A percentile compares a stretch with the other conserved stretches of the same genome.
Evolutionary conservation across 2,329 filamentous ascomycete species (phyloP).

Genomic region (Trichoderma hamatum): DNA sequence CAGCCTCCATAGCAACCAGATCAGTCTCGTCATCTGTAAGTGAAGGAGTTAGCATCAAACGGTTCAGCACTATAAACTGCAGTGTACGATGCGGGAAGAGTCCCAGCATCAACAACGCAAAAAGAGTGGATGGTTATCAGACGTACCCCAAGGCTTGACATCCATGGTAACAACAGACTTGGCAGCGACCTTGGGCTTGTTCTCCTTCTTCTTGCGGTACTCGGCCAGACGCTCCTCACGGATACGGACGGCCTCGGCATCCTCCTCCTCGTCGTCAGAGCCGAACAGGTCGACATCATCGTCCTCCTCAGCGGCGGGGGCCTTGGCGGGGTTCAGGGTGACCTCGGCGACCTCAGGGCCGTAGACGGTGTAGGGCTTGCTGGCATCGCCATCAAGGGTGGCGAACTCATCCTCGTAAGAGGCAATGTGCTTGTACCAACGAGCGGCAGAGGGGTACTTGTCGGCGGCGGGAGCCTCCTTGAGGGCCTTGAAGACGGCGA

Average conservation of each 20-base stretch:
- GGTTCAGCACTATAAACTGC: neutral
- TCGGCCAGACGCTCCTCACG: constrained; percentile 89
- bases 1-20: constrained; percentile 77
- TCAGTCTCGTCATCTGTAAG: constrained; percentile 84
- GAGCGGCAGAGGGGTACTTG: constrained; percentile 91
- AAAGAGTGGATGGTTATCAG: neutral
- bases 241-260: constrained; percentile 79
- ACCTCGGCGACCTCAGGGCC: constrained; percentile 80
- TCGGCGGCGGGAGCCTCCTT: constrained; percentile 72
- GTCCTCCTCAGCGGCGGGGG: constrained; percentile 71
- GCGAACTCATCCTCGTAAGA: constrained; percentile 92
- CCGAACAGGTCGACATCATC: constrained; percentile 94
- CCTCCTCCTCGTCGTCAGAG: constrained; percentile 91
- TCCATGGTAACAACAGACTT: constrained; percentile 97
- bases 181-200: constrained; percentile 86
- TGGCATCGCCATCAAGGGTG: constrained; percentile 85
- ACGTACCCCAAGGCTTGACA: constrained; percentile 98
- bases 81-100: neutral
- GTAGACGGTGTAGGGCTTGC: constrained; percentile 86
- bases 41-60: neutral
- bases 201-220: constrained; percentile 96
- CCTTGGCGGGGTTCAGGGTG: constrained; percentile 83
- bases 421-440: constrained; percentile 99
- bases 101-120: neutral
- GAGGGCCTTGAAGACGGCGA: constrained; percentile 90